Base-by-base conservation (phyloP, 495 filamentous ascomycete genomes). In the Podospora conica region DNA sequence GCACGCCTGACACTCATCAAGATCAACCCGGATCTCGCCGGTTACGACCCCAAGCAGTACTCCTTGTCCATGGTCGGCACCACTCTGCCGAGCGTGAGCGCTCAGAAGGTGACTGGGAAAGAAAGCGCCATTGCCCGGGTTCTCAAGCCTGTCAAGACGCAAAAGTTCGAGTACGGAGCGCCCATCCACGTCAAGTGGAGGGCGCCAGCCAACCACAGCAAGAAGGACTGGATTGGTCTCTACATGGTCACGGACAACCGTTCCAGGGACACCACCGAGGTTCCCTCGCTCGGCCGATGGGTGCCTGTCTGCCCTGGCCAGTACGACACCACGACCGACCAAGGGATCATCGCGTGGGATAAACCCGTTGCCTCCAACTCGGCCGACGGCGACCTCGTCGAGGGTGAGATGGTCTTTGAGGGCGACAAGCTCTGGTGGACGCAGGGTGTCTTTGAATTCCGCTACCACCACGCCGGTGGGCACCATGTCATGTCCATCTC, bases 371-470 rank as follows among this genome's bases (percentile, higher is more conserved):
- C 79, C 22, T 74, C 81, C 9, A 84, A 87, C 60, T 83, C 79
- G 4, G 78, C 77, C 7, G 82, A 81, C 7, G 71, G 63, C 0
- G 82, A 86, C 64, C 81, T 83, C 65, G 76, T 88, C 4, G 77
- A 79, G 24, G 95, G 95, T 65, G 93, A 98, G 75, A 86, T 98
- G 78, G 75, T 90, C 48, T 97, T 98, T 70, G 83, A 86, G 18
- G 93, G 93, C 53, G 93, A 97, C 82, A 98, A 98, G 80, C 83
- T 95, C 15, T 98, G 92, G 87, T 98, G 95, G 95, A 95, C 88
- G 1, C 90, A 93, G 53, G 95, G 95, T 58, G 90, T 92, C 53
- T 98, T 96, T 73, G 95, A 98, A 72, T 93, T 98, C 79, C 88
- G 95, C 10, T 97, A 97, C 78, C 95, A 98, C 81, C 95, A 98